A percentile compares a stretch with the other conserved stretches of the same genome.
phyloP scores from a whole-genome alignment of 345 rosid genomes.

The Populus nigra region DNA sequence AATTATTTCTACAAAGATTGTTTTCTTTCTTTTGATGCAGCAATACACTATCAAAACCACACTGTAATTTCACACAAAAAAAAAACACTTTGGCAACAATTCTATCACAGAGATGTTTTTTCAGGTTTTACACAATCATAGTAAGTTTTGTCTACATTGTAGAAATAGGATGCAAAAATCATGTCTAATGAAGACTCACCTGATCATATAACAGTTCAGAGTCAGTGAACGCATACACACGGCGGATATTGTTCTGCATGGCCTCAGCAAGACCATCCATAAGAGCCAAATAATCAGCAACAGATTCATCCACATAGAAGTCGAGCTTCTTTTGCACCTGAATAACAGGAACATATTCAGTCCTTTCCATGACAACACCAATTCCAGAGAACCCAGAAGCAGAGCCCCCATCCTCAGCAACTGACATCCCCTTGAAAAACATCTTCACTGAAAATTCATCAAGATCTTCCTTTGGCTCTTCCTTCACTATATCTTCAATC shows the following conservation, averaged over 20 bases:
- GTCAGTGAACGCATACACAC: slow-evolving; percentile 77
- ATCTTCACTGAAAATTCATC: slow-evolving; percentile 80
- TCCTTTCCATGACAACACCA: slow-evolving; percentile 82
- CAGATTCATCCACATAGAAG: slow-evolving; percentile 71
- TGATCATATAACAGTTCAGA: slow-evolving; percentile 61
- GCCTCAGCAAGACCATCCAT: slow-evolving; percentile 85
- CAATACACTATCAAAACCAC: not conserved
- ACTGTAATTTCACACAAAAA: not conserved
- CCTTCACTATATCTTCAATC: slow-evolving; percentile 49
- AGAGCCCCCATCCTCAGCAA: slow-evolving; percentile 52
- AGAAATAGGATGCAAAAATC: not conserved
- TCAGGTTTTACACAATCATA: not conserved
- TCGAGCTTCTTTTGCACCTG: slow-evolving; percentile 92
- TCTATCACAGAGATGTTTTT: not conserved
- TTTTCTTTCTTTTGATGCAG: not conserved
- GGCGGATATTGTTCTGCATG: slow-evolving; percentile 46
- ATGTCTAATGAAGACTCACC: slow-evolving; percentile 36
- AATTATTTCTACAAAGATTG: not conserved
- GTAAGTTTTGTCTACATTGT: not conserved
- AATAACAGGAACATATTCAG: slow-evolving; percentile 44
- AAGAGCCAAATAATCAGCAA: slow-evolving; percentile 80
- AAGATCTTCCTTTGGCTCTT: slow-evolving; percentile 39
- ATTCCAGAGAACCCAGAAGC: slow-evolving; percentile 70
- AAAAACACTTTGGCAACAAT: not conserved
- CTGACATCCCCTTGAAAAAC: slow-evolving; percentile 79